Evolutionary conservation across 768 basidiomycete genomes (phyloP), one percentile per base, ranked within the genome.

Genomic region (Hysterangium stoloniferum): DNA sequence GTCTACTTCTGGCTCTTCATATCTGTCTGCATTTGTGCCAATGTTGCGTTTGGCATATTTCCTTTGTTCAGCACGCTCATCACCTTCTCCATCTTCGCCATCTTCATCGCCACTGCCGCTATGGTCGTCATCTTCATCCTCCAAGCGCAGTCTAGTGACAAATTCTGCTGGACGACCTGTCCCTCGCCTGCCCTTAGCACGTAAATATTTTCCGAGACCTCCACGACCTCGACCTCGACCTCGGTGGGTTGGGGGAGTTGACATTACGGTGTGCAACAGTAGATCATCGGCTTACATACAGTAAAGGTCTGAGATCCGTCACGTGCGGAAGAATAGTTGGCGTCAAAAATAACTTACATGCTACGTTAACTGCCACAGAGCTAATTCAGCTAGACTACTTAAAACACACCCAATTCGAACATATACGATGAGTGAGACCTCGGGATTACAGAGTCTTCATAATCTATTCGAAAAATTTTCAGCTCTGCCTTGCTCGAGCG

Each of bases 401-500:
- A n/a, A n/a, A n/a, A n/a, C n/a, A n/a, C n/a, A n/a, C 19, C 28
- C 3, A 12, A 41, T 11, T 22, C 12, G 40, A 25, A 13, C 35
- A n/a, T n/a, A 17, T 27, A 24, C 27, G 38, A 51, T 34, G 49
- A 29, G 32, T 27, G 38, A 51, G 19, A 31, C 31, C 25, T 40
- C 49, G 12, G 49, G 49, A 28, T 17, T 43, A 24, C 8, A 33
- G 29, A 20, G 31, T 29, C 38, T 43, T 22, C 43, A 51, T 40
- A 51, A 85, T 60, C 71, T 89, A 35, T 72, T 89, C 55, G 69
- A 76, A 28, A 74, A 73, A 63, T 84, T 83, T 7, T 78, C 78
- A 65, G 71, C 78, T 54, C 68, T 85, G 52, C 84, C 86, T 35
- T 89, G 86, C 67, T 86, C 84, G 48, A 80, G 82, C 13, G 85